Percentiles rank a stretch among this genome's conserved stretches.
phyloP scores from a whole-genome alignment of 495 filamentous ascomycete species.

The Podospora pseudopauciseta region DNA sequence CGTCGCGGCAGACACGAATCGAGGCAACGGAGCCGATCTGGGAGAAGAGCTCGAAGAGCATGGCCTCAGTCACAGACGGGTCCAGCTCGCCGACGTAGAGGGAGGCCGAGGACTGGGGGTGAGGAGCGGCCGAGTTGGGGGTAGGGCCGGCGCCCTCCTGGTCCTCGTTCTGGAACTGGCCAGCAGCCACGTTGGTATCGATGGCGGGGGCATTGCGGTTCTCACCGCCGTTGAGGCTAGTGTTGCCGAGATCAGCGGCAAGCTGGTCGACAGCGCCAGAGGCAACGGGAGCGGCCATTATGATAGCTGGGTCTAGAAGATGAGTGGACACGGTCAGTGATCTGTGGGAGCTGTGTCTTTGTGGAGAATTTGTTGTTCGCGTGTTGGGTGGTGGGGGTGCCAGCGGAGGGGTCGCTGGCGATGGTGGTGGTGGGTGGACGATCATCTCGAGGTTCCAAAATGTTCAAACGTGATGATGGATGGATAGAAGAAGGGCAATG shows the following conservation, averaged over 20 bases:
- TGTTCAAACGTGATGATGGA: no score
- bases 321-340: not conserved
- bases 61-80: constrained; percentile 94
- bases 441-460: no score
- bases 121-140: constrained; percentile 67
- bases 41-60: constrained; percentile 99
- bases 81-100: constrained; percentile 99
- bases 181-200: constrained; percentile 59
- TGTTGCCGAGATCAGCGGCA: constrained; percentile 57
- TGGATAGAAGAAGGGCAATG: no score
- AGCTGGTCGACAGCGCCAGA: constrained; percentile 68
- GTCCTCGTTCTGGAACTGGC: constrained; percentile 50
- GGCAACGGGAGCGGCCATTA: constrained; percentile 62
- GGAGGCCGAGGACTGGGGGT: constrained; percentile 85
- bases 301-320: constrained; percentile 17
- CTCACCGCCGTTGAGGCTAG: constrained; percentile 58
- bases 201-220: constrained; percentile 58
- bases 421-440: no score
- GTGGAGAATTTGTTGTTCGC: no score
- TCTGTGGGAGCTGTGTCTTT: no score
- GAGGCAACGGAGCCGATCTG: constrained; percentile 98
- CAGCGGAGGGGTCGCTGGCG: no score
- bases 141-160: constrained; percentile 59
- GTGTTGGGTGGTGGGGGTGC: no score
- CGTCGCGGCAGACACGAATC: constrained; percentile 99